Conservation (phyloP, 805 yeast genomes). For the Kuraishia hungarica region DNA sequence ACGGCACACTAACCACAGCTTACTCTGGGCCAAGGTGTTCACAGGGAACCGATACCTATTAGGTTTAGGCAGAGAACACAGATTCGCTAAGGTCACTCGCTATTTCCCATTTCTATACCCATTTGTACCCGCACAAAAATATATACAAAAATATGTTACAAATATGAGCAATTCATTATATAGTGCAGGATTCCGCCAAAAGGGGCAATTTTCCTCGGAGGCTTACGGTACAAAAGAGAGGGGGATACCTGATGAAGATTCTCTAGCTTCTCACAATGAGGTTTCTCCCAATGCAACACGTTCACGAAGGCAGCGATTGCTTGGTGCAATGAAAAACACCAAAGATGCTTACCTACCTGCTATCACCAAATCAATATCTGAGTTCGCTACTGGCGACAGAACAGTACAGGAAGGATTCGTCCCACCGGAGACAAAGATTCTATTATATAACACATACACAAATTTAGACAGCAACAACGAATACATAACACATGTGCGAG, state of each 20-base stretch:
- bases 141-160: neutral
- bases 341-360: conserved; percentile 38
- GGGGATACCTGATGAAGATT: neutral
- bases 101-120: neutral
- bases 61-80: neutral
- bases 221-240: neutral
- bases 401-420: conserved; percentile 19
- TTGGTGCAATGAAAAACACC: conserved; percentile 40
- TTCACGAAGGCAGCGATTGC: conserved; percentile 29
- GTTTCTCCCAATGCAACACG: neutral
- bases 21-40: neutral
- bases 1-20: neutral
- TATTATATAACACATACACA: conserved; percentile 51
- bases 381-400: conserved; percentile 6
- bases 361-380: conserved; percentile 29
- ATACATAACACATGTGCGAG: conserved; percentile 57
- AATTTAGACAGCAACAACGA: conserved; percentile 24
- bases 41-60: neutral
- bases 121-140: neutral
- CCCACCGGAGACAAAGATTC: conserved; percentile 53
- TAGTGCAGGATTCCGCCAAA: neutral
- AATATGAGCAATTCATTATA: neutral
- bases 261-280: neutral
- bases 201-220: neutral
- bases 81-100: neutral